Base-by-base conservation (phyloP, 2,329 filamentous ascomycete genomes). In the Stemphylium vesicarium region DNA sequence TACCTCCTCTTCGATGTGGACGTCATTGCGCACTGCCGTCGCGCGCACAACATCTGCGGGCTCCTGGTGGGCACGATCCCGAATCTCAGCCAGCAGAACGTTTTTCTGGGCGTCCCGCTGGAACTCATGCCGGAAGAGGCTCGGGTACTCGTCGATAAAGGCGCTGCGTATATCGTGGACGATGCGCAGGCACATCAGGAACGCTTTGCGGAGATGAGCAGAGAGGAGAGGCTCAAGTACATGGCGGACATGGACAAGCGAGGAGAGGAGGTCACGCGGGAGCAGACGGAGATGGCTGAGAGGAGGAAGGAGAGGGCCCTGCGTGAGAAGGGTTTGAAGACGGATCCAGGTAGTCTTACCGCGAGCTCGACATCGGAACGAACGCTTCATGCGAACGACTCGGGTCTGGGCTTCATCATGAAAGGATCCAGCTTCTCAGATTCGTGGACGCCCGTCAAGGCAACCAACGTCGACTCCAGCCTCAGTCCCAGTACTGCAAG, bases 101-200 rank as follows among this genome's bases (percentile, higher is more conserved):
- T 96, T 53, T 98, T 98, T 73, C 84, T 94, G 54, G 91, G 93
- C 40, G 79, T 98, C 44, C 95, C 95, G 2, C 79, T 98, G 22
- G 90, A 97, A 79, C 82, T 99, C 39, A 91, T 95, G 80, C 88
- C 91, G 1, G 95, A 98, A 78, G 95, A 99, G 79, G 93, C 89
- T 4, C 84, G 87, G 60, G 78, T 95, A 49, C 83, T 99, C 24
- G 87, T 96, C 54, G 88, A 92, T 63, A 88, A 88, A 64, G 86
- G 85, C 55, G 85, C 87, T 65, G 94, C 87, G 37, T 91, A 89
- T 75, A 82, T 96, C 64, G 87, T 94, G 65, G 91, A 97, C 73
- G 93, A 96, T 76, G 81, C 82, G 47, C 80, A 83, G 48, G 86
- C 85, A 62, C 95, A 98, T 75, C 82, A 84, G 33, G 73, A 83